phyloP scores from a whole-genome alignment of 495 filamentous ascomycete genomes.

The Penicillium longicatenatum region DNA sequence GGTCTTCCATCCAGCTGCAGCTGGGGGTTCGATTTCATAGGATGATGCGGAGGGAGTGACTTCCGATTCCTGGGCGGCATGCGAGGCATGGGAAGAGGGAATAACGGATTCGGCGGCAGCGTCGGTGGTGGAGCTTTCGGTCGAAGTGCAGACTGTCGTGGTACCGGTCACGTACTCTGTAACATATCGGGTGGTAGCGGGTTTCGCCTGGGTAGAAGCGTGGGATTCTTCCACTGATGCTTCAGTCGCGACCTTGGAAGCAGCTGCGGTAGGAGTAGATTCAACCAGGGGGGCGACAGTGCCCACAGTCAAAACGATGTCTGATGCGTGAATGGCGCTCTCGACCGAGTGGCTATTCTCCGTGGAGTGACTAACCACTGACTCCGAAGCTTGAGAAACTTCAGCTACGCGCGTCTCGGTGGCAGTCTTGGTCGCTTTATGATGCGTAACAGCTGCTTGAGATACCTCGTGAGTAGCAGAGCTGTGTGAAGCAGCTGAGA shows the following conservation, averaged over 20 bases:
- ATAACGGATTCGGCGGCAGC: neutral
- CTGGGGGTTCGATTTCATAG: neutral
- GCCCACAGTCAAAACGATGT: conserved; percentile 8
- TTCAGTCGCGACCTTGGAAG: neutral
- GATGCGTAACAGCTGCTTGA: neutral
- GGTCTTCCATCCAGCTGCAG: neutral
- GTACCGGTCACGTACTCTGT: conserved; percentile 20
- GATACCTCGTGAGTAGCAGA: conserved; percentile 8
- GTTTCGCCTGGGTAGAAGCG: neutral
- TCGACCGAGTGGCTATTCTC: neutral
- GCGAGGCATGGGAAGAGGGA: neutral
- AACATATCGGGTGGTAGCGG: conserved; percentile 11
- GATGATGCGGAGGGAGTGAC: neutral
- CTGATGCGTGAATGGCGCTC: neutral
- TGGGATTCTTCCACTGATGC: neutral
- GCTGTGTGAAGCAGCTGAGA: conserved; percentile 5
- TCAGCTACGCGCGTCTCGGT: neutral
- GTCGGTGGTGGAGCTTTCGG: neutral
- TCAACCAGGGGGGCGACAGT: too few species aligned
- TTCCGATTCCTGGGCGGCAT: neutral
- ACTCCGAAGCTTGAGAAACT: neutral
- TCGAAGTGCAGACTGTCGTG: conserved; percentile 16
- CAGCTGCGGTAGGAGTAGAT: conserved; percentile 7
- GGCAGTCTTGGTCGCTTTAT: neutral
- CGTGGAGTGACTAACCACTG: neutral